Evolutionary conservation across 441 rosid species (phyloP), one percentile per base, ranked within the genome.

Genomic region (Manihot esculenta): DNA sequence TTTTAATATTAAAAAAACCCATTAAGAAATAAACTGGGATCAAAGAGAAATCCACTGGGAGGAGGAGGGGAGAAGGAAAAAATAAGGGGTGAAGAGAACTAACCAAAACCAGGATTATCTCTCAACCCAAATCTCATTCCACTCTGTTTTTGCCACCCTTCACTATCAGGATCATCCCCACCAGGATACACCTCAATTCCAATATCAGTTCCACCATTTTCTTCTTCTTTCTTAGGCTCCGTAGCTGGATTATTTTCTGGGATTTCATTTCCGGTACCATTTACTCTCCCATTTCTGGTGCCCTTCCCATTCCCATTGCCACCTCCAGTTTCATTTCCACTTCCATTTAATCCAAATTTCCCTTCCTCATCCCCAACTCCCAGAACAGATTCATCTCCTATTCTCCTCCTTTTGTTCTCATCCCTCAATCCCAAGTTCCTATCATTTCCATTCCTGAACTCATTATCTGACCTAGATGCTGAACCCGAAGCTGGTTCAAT

Each of bases 81-180:
- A 44, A 47, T 21, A 18, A n/a, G 8, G 13, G 42, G 9, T 7
- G 20, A 75, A 50, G 42, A 38, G 51, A 62, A 82, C 97, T 77
- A 75, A 94, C 99, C 94, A 27, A 74, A 78, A 69, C 94, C 89
- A 47, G 93, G 96, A 76, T 92, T 82, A 62, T 94, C 96, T 78
- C 91, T 86, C 50, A 94, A 73, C 69, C 93, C 89, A 64, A 79
- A 68, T 78, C 79, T 90, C 84, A 94, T 71, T 73, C 67, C 86
- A 65, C 80, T 77, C 18, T 84, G 83, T 73, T 78, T 82, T 66
- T 65, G 77, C 92, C 90, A 84, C 33, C 82, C 84, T 64, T 81
- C 90, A 80, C 42, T 76, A 62, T 59, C 84, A 59, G 75, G 73
- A 64, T 79, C 96, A 69, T 76, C 88, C 30, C 88, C 93, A 17